Evolutionary conservation across 768 basidiomycete species (phyloP).

Genomic region (Rhodosporidiobolus odoratus): DNA sequence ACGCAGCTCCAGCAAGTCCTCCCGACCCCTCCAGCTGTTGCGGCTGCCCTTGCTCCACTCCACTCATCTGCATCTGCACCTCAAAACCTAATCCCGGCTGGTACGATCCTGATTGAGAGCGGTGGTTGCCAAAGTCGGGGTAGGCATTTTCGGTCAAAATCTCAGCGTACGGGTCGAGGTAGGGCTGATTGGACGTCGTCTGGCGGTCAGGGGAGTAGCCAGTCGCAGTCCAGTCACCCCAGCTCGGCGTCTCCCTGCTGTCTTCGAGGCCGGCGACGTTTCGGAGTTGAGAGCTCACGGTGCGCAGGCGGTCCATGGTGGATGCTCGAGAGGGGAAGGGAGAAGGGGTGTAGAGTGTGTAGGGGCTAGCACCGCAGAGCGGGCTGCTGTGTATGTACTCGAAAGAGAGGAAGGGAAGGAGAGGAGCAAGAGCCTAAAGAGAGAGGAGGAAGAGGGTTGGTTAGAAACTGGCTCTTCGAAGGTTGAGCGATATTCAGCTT

Average conservation of each 20-base stretch:
- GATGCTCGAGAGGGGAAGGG: conserved; percentile 12
- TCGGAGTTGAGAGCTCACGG: conserved; percentile 19
- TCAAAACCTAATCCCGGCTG: conserved; percentile 24
- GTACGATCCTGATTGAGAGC: not conserved
- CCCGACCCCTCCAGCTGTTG: not conserved
- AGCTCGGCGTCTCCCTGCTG: not conserved
- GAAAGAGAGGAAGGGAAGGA: not conserved
- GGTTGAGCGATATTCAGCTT: too few relatives aligned
- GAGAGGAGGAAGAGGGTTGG: too few relatives aligned
- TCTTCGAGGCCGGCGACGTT: conserved; percentile 1
- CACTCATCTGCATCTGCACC: conserved; percentile 12
- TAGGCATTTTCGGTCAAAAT: conserved; percentile 12
- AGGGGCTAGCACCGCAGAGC: not conserved
- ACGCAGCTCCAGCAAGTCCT: not conserved
- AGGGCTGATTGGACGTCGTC: not conserved
- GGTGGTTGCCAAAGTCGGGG: not conserved
- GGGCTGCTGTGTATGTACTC: conserved; percentile 15
- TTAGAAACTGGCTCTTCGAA: too few relatives aligned
- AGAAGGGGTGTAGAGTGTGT: not conserved
- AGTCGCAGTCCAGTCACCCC: conserved; percentile 12
- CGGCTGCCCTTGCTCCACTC: conserved; percentile 11
- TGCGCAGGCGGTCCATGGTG: conserved; percentile 18
- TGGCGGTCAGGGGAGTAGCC: conserved; percentile 14
- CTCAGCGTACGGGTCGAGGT: not conserved
- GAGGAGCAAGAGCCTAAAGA: not conserved